phyloP scores from a whole-genome alignment of 2,329 filamentous ascomycete genomes.

The Emmonsiellopsis sp. region DNA sequence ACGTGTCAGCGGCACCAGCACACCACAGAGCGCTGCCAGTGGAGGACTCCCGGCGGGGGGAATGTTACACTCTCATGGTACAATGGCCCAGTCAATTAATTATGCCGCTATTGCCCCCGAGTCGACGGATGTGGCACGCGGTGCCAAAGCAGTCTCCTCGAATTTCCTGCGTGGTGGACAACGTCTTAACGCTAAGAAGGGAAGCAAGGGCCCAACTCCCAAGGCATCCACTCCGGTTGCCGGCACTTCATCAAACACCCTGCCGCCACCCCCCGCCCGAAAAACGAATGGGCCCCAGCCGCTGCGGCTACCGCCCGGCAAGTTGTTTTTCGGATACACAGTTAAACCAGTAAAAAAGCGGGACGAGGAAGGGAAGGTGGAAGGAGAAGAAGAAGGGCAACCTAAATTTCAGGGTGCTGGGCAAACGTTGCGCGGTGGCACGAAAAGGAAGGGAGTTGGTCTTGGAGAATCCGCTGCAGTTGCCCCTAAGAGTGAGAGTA shows the following conservation, averaged over 20 bases:
- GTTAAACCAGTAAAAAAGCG: constrained; percentile 78
- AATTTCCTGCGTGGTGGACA: constrained; percentile 76
- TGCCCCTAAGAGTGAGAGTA: constrained; percentile 26
- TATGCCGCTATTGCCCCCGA: constrained; percentile 82
- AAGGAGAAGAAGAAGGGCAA: constrained; percentile 51
- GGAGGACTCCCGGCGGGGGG: constrained; percentile 56
- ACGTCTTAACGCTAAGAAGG: constrained; percentile 72
- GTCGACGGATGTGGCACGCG: constrained; percentile 53
- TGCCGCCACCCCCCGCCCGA: constrained; percentile 35
- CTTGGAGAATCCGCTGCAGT: constrained; percentile 21
- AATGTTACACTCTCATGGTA: constrained; percentile 71
- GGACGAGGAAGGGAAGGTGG: constrained; percentile 49
- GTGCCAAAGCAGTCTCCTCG: constrained; percentile 56
- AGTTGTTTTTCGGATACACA: constrained; percentile 94
- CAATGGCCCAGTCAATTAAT: constrained; percentile 97
- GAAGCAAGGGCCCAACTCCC: constrained; percentile 62
- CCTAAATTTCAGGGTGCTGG: constrained; percentile 79
- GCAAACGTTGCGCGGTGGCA: constrained; percentile 57
- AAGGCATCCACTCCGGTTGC: constrained; percentile 64
- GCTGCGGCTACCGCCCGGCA: constrained; percentile 72
- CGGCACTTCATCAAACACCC: constrained; percentile 39
- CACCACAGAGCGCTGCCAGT: constrained; percentile 59
- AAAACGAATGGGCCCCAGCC: constrained; percentile 74
- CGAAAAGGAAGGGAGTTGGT: constrained; percentile 48
- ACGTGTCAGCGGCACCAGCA: constrained; percentile 71